These are phyloP conservation scores for Calocera viscosa DNA, from an alignment of 768 basidiomycete genomes.

Conservation along the genomic window DNA sequence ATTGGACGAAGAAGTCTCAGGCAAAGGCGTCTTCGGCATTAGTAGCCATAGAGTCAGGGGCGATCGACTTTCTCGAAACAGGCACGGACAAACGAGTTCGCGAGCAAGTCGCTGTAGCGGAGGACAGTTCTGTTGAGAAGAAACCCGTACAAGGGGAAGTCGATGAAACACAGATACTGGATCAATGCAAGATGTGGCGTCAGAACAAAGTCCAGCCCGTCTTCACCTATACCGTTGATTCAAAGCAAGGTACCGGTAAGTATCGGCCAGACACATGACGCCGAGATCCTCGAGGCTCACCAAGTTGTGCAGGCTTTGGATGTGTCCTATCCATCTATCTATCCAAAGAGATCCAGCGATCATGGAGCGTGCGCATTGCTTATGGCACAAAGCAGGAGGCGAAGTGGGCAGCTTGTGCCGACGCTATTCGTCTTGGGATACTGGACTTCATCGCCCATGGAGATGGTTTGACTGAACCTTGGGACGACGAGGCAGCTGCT, in stretches of 20 bases:
- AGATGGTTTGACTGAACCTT: slow-evolving; percentile 38
- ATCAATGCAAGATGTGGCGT: not conserved
- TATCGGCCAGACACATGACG: not conserved
- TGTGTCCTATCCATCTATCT: not conserved
- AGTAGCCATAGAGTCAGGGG: slow-evolving; percentile 40
- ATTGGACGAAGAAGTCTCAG: slow-evolving; percentile 29
- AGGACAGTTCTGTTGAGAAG: not conserved
- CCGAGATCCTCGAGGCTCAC: not conserved
- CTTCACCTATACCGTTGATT: not conserved
- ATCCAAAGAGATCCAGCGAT: not conserved
- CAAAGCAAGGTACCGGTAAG: not conserved
- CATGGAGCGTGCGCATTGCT: not conserved
- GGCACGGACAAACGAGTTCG: not conserved
- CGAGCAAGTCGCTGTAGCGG: not conserved
- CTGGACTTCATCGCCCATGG: slow-evolving; percentile 34
- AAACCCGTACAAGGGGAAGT: too few relatives aligned
- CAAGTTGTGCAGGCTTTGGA: not conserved
- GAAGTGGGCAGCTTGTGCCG: not conserved
- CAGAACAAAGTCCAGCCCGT: not conserved
- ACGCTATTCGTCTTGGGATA: not conserved
- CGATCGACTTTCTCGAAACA: slow-evolving; percentile 35
- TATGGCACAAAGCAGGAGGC: not conserved
- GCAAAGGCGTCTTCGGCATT: slow-evolving; percentile 46
- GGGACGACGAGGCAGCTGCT: slow-evolving; percentile 9
- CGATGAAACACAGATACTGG: not conserved